Base-by-base conservation (phyloP, 768 basidiomycete genomes). In the Phlebiopsis flavidoalba region DNA sequence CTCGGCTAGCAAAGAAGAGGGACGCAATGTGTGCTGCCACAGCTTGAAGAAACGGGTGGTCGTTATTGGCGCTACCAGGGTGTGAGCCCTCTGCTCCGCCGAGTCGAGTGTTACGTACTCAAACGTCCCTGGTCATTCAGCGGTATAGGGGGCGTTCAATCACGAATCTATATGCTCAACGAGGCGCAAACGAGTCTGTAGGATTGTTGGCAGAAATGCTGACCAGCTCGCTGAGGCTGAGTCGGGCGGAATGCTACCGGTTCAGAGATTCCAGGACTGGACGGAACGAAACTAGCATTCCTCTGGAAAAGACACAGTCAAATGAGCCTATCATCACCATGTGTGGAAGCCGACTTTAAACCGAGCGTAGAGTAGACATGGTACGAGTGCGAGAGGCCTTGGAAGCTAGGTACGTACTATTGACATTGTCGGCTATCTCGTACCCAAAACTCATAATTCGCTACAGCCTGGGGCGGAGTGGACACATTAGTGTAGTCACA, bases 401-500 rank as follows among this genome's bases (percentile, higher is more conserved):
- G 24, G n/a, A 76, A 82, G 48, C 72, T 74, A 64, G 80, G 93
- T 90, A 54, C 47, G 83, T 74, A 35, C 46, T 33, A 17, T 11
- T 45, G 17, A 10, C 33, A 12, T 49, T 12, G 33, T 36, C 22
- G 55, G 33, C 58, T 58, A 45, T 57, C 53, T 14, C 17, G 19
- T 31, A 26, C 45, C 12, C 40, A 52, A 52, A 33, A 35, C 35
- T 24, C 35, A n/a, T 36, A 15, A 40, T 59, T 48, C 50, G 21
- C 49, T 36, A 5, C 24, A 95, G 94, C 78, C 64, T 95, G 93
- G 92, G 76, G 74, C 1, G 91, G 93, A 15, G 65, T 95, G 1
- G 94, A 96, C 71, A 96, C 94, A 0, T 69, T 96, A n/a, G n/a
- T 5, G 75, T 93, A 33, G 83, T 96, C 37, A 81, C 83, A 35